phyloP scores from a whole-genome alignment of 2,329 filamentous ascomycete species.

The Apiospora malaysiana region DNA sequence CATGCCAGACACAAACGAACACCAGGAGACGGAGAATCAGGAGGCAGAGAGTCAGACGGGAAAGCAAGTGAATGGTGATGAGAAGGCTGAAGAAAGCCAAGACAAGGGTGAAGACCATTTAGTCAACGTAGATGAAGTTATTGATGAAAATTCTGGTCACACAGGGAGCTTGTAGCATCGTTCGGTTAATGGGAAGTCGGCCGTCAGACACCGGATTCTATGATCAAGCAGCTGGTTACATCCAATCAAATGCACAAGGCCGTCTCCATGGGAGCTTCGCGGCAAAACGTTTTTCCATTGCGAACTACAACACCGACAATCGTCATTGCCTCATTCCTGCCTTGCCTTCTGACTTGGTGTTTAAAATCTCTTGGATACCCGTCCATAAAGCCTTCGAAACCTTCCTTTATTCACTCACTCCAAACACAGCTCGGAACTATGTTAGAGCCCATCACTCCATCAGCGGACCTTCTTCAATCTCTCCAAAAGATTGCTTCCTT shows the following conservation, averaged over 20 bases:
- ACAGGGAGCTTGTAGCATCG: background rate
- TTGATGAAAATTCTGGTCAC: background rate
- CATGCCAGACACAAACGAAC: background rate
- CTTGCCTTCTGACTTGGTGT: background rate
- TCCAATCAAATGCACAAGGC: background rate
- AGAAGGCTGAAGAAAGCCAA: conserved; percentile 1
- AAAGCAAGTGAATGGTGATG: background rate
- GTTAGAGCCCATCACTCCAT: background rate
- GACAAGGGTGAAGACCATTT: background rate
- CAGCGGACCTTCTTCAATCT: background rate
- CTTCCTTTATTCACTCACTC: background rate
- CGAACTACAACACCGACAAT: background rate
- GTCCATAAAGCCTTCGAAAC: background rate
- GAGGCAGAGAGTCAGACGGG: background rate
- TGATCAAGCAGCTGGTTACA: background rate
- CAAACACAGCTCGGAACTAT: background rate
- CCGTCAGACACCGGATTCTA: background rate
- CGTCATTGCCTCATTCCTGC: background rate
- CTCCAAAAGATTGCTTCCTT: conserved; percentile 5
- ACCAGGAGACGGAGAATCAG: background rate
- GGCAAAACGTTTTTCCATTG: background rate
- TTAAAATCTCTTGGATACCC: background rate
- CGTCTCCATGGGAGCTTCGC: background rate
- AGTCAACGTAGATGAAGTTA: background rate
- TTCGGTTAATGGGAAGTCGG: background rate